Conservation (phyloP, 176 grass and related monocot genomes). For the Oryza meyeriana region DNA sequence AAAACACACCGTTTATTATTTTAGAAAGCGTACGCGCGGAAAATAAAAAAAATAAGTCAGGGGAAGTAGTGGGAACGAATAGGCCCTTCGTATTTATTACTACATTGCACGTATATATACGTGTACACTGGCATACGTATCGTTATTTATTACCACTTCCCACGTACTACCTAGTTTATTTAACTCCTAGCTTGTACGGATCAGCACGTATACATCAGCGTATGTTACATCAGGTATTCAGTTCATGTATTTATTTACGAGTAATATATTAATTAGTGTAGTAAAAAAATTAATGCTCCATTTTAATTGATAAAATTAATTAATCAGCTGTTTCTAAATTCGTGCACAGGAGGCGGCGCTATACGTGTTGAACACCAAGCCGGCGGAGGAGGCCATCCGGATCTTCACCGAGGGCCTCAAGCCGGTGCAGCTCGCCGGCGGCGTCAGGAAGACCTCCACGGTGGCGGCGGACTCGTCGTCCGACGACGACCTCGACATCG, state of each 20-base stretch:
- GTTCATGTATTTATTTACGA: no score
- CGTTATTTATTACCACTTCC: background rate
- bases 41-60: no score
- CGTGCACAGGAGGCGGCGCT: constrained; percentile 45
- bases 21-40: no score
- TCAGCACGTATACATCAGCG: background rate
- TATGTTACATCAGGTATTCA: no score
- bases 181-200: background rate
- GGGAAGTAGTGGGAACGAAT: no score
- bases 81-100: no score
- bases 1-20: no score
- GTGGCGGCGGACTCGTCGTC: background rate
- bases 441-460: background rate
- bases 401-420: constrained; percentile 51
- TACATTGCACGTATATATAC: no score
- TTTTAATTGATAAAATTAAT: background rate
- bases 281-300: background rate
- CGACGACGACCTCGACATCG: constrained; percentile 11
- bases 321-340: background rate
- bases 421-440: background rate
- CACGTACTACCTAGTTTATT: background rate
- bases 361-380: constrained; percentile 45
- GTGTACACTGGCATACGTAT: background rate
- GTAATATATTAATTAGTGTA: background rate
- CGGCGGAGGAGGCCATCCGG: constrained; percentile 43